Evolutionary conservation across 228 moss, liverwort and hornwort genomes (phyloP).

Genomic region (Sphagnum magellanicum): DNA sequence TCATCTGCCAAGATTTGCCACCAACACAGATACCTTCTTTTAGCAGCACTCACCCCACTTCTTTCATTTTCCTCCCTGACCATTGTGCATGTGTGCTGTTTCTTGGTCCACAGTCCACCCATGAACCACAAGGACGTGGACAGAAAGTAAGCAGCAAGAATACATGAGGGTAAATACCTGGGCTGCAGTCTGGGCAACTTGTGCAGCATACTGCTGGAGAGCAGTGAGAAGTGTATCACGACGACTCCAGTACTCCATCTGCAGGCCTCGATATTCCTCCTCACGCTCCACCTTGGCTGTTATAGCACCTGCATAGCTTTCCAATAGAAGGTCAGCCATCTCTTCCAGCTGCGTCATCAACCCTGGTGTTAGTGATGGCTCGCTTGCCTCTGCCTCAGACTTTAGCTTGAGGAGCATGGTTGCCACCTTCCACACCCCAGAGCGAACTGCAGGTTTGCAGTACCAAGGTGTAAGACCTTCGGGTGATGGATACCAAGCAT

Average conservation of each 20-base stretch:
- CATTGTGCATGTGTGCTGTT: no score
- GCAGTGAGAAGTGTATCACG: slow-evolving; percentile 71
- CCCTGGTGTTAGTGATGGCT: slow-evolving; percentile 57
- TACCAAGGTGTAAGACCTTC: slow-evolving; percentile 97
- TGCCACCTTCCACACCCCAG: slow-evolving; percentile 91
- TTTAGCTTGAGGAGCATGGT: slow-evolving; percentile 78
- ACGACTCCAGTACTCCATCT: slow-evolving; percentile 97
- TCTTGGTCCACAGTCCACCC: no score
- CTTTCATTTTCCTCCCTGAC: no score
- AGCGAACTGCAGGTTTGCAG: slow-evolving; percentile 75
- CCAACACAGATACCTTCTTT: no score
- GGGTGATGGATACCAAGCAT: slow-evolving; percentile 91
- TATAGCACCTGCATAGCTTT: slow-evolving; percentile 92
- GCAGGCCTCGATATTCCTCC: slow-evolving; percentile 94
- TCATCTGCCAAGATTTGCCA: no score
- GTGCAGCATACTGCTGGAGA: slow-evolving; percentile 72
- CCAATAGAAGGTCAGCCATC: slow-evolving; percentile 78
- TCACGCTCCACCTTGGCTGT: slow-evolving; percentile 95
- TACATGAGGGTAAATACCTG: slow-evolving; percentile 40
- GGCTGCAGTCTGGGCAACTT: slow-evolving; percentile 27
- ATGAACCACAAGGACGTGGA: no score
- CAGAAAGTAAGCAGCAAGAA: not conserved
- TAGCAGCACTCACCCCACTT: no score
- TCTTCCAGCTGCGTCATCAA: slow-evolving; percentile 73
- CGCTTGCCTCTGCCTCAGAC: slow-evolving; percentile 65